Evolutionary conservation across 495 filamentous ascomycete species (phyloP).

Genomic region (Neurospora sp.): DNA sequence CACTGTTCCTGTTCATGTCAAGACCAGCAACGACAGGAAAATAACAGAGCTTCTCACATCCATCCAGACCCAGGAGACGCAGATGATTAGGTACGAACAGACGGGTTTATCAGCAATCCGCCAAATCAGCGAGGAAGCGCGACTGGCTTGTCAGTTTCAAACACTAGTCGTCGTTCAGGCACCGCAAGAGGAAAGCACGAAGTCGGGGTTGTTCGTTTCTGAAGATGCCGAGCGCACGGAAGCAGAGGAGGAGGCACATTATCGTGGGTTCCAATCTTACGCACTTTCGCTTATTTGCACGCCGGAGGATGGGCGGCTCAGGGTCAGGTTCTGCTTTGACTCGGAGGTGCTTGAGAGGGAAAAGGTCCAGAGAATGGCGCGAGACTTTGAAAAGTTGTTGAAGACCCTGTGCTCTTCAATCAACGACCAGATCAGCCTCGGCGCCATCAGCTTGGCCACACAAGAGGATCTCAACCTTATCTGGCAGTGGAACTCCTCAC

Average conservation of each 20-base stretch:
- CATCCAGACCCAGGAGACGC: constrained; percentile 39
- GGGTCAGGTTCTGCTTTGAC: constrained; percentile 14
- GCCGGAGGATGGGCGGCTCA: rapidly evolving
- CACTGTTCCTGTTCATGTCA: constrained; percentile 46
- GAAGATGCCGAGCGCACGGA: background rate
- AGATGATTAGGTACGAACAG: constrained; percentile 46
- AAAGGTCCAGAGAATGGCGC: constrained; percentile 14
- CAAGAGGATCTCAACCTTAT: constrained; percentile 19
- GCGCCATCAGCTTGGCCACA: constrained; percentile 14
- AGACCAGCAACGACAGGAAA: constrained; percentile 15
- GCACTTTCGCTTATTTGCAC: background rate
- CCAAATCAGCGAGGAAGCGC: constrained; percentile 40
- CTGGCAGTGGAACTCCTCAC: constrained; percentile 23
- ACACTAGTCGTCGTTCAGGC: constrained; percentile 25
- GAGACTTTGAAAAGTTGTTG: constrained; percentile 16
- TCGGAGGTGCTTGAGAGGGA: constrained; percentile 8
- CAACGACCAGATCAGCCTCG: constrained; percentile 7
- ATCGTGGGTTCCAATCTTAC: background rate
- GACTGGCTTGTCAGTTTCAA: constrained; percentile 49
- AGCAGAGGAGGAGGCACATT: background rate
- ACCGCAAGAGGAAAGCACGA: background rate
- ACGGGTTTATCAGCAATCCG: constrained; percentile 53
- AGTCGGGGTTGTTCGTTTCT: background rate
- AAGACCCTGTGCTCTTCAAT: background rate
- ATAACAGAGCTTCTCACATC: constrained; percentile 26